Conservation (phyloP, 495 filamentous ascomycete species). For the Talaromyces liani region DNA sequence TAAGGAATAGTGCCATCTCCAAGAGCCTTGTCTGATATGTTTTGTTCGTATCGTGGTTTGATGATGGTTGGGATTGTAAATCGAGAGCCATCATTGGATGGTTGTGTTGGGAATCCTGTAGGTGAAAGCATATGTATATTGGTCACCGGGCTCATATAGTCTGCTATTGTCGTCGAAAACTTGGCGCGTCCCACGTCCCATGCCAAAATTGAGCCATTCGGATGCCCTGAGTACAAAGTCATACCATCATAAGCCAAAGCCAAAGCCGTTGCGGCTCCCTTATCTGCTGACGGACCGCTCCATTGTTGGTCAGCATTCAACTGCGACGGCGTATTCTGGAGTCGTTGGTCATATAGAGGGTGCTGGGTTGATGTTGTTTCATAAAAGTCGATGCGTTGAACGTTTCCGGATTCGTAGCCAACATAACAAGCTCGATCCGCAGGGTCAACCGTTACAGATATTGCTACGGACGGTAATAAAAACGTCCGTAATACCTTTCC, state of each 20-base stretch:
- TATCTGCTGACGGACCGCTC: conserved; percentile 49
- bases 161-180: conserved; percentile 53
- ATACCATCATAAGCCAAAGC: conserved; percentile 76
- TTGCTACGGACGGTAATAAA: conserved; percentile 63
- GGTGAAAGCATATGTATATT: conserved; percentile 66
- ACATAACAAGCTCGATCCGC: conserved; percentile 75
- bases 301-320: conserved; percentile 50
- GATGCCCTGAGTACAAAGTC: conserved; percentile 70
- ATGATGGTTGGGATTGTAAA: conserved; percentile 55
- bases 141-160: conserved; percentile 69
- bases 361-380: conserved; percentile 42
- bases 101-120: conserved; percentile 42
- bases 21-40: conserved; percentile 30
- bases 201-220: conserved; percentile 64
- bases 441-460: conserved; percentile 71
- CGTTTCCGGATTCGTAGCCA: conserved; percentile 73
- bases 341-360: conserved; percentile 45
- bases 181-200: conserved; percentile 71
- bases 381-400: conserved; percentile 77
- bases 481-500: conserved; percentile 70
- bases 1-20: conserved; percentile 48
- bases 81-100: conserved; percentile 19
- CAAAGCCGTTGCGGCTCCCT: conserved; percentile 55
- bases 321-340: conserved; percentile 52
- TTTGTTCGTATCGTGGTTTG: conserved; percentile 58